Evolutionary conservation across 2,329 filamentous ascomycete species (phyloP).

Genomic region (Sordariomycetes sp.): DNA sequence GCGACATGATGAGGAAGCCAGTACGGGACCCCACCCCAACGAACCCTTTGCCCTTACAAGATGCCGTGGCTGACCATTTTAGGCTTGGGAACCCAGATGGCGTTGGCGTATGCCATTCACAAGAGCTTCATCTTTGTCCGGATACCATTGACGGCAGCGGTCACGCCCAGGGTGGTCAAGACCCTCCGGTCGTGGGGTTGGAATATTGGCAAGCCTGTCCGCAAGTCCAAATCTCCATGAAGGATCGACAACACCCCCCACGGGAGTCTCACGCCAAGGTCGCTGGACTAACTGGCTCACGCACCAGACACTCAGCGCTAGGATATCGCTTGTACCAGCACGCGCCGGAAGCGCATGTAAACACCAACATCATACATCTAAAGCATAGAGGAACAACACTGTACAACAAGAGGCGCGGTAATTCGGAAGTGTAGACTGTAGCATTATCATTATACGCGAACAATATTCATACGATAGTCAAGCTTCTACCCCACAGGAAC

Average conservation of each 20-base stretch:
- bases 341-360: too few relatives aligned
- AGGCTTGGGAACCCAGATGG: constrained; percentile 72
- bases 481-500: too few relatives aligned
- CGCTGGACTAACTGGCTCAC: too few relatives aligned
- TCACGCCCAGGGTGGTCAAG: constrained; percentile 93
- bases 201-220: constrained; percentile 73
- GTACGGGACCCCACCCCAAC: constrained; percentile 44
- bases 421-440: background rate
- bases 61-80: background rate
- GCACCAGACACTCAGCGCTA: too few relatives aligned
- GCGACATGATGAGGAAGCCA: constrained; percentile 57
- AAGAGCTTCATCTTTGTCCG: constrained; percentile 95
- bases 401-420: too few relatives aligned
- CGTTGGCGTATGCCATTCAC: constrained; percentile 91
- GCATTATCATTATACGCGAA: background rate
- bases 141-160: constrained; percentile 83
- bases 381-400: too few relatives aligned
- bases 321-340: constrained; percentile 1
- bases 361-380: too few relatives aligned
- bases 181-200: constrained; percentile 81
- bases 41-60: background rate
- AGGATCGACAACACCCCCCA: too few relatives aligned
- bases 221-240: constrained; percentile 2
- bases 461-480: background rate
- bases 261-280: too few relatives aligned